A percentile compares a stretch with the other conserved stretches of the same genome.
Evolutionary conservation across 1,284 basidiomycete genomes (phyloP).

Genomic region (Cryptococcus sp.): DNA sequence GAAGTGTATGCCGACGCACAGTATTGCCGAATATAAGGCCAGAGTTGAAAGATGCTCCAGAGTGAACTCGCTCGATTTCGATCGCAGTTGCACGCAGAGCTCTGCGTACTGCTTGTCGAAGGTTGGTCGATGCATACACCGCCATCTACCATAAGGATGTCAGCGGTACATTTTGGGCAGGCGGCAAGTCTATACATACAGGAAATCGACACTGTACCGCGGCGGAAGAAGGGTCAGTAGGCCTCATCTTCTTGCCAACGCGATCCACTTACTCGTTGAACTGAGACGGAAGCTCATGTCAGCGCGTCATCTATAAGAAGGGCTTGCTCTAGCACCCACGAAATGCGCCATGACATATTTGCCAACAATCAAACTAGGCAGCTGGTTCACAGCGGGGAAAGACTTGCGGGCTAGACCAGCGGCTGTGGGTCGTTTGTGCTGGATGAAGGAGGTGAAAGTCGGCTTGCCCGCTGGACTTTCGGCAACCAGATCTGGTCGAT

Average conservation of each 20-base stretch:
- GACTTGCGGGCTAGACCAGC: not conserved
- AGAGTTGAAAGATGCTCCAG: constrained; percentile 1
- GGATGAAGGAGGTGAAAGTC: not conserved
- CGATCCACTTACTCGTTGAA: not conserved
- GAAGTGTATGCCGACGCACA: not conserved
- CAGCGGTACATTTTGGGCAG: not conserved
- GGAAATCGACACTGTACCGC: not conserved
- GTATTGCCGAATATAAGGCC: not conserved
- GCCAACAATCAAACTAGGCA: not conserved
- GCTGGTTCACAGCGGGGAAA: not conserved
- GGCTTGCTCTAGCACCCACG: not conserved
- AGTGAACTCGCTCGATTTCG: not conserved
- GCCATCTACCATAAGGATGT: not conserved
- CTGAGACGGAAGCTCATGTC: not conserved
- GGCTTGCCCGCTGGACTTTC: not conserved
- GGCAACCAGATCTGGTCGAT: not conserved
- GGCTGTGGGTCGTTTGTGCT: not conserved
- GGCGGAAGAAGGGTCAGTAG: not conserved
- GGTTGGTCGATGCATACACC: not conserved
- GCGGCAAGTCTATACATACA: not conserved
- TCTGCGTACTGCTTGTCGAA: constrained; percentile 1
- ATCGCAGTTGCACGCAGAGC: not conserved
- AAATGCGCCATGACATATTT: constrained; percentile 1
- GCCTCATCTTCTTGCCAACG: no score
- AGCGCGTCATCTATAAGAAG: not conserved